Percentiles rank a stretch among this genome's conserved stretches.
Conservation (phyloP, 306 rosid species). For the Bauhinia variegata region DNA sequence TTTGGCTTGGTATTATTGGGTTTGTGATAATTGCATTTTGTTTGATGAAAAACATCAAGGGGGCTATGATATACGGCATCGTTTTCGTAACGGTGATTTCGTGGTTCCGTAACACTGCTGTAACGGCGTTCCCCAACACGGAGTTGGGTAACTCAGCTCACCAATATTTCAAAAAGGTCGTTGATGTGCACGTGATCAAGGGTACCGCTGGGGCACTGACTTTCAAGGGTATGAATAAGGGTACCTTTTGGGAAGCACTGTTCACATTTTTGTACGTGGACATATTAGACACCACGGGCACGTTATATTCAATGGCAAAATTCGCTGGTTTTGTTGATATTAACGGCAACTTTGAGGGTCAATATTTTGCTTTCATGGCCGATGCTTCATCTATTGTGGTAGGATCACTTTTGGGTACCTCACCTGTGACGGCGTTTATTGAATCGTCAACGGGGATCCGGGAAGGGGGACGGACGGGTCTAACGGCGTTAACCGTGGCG, state of each 20-base stretch:
- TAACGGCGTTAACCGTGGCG: slow-evolving; percentile 72
- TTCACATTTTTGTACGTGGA: slow-evolving; percentile 79
- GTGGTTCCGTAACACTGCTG: slow-evolving; percentile 73
- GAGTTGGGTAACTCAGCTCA: slow-evolving; percentile 45
- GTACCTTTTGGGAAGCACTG: slow-evolving; percentile 75
- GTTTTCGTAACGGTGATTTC: slow-evolving; percentile 78
- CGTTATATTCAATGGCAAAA: slow-evolving; percentile 77
- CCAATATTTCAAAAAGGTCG: slow-evolving; percentile 67
- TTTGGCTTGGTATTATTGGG: slow-evolving; percentile 80
- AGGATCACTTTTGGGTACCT: slow-evolving; percentile 77
- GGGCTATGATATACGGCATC: slow-evolving; percentile 87
- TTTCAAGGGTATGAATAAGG: slow-evolving; percentile 52
- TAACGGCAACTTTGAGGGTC: slow-evolving; percentile 79
- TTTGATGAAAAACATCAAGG: slow-evolving; percentile 62
- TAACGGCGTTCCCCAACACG: slow-evolving; percentile 73
- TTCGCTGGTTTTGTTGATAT: slow-evolving; percentile 70
- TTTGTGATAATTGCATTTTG: slow-evolving; percentile 75
- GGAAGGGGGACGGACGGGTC: slow-evolving; percentile 85
- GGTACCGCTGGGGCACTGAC: slow-evolving; percentile 70
- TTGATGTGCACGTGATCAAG: slow-evolving; percentile 67
- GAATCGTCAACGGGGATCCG: slow-evolving; percentile 87
- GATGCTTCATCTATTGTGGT: slow-evolving; percentile 79
- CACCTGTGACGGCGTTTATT: slow-evolving; percentile 70
- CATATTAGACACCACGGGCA: slow-evolving; percentile 77
- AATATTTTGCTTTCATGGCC: slow-evolving; percentile 85